phyloP scores from a whole-genome alignment of 2,329 filamentous ascomycete genomes.

The Diaporthe sp. region DNA sequence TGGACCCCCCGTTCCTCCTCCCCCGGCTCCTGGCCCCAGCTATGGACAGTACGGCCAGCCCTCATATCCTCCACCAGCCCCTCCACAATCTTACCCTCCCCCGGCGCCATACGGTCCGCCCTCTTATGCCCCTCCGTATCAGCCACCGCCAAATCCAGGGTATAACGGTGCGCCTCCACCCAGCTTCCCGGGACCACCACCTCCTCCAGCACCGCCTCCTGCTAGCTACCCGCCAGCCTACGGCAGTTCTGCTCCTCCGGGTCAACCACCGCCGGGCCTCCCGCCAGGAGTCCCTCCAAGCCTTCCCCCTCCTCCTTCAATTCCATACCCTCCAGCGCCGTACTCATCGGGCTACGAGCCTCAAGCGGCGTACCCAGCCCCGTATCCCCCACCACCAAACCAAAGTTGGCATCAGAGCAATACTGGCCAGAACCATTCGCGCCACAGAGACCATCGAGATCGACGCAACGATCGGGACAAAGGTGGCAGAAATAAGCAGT shows the following conservation, averaged over 20 bases:
- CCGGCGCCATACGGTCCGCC: constrained; percentile 32
- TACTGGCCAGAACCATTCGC: constrained; percentile 7
- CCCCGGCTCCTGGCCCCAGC: constrained; percentile 22
- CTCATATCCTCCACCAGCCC: constrained; percentile 34
- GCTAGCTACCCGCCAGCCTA: constrained; percentile 25
- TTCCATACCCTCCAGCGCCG: constrained; percentile 22
- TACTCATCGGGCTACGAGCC: constrained; percentile 25
- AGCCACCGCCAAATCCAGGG: constrained; percentile 26
- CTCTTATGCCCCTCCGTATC: constrained; percentile 31
- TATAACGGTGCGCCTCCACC: constrained; percentile 34
- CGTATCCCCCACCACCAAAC: constrained; percentile 31
- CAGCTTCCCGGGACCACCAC: constrained; percentile 25
- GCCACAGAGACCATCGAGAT: constrained; percentile 35
- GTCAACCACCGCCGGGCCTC: constrained; percentile 18
- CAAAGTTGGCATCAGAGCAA: constrained; percentile 31
- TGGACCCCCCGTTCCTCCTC: constrained; percentile 33
- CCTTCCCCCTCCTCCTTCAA: constrained; percentile 33
- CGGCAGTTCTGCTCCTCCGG: constrained; percentile 10
- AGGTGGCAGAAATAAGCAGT: constrained; percentile 34
- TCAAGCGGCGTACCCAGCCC: constrained; percentile 19
- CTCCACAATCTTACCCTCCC: constrained; percentile 35
- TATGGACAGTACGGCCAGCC: constrained; percentile 36
- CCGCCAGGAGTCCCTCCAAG: not conserved
- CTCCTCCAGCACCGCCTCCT: constrained; percentile 32
- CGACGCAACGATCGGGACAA: constrained; percentile 35